Conservation (phyloP, 192 early-diverging fungal genomes). For the Linnemannia zychae region DNA sequence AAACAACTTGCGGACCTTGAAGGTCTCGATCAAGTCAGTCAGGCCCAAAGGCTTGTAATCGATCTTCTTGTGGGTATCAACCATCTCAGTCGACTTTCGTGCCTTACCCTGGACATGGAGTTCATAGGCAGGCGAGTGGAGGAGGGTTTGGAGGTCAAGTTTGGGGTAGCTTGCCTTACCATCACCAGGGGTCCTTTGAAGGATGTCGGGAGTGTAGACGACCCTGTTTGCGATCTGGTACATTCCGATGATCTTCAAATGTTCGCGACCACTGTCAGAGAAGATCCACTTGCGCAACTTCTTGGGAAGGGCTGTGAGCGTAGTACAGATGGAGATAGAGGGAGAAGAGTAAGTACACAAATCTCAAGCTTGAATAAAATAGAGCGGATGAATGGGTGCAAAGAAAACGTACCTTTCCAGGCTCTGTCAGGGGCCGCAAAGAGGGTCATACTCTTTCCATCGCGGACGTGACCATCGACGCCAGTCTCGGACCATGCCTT, state of each 20-base stretch:
- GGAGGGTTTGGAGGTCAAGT: constrained; percentile 27
- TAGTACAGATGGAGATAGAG: background rate
- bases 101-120: constrained; percentile 27
- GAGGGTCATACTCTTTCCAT: constrained; percentile 37
- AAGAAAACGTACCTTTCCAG: constrained; percentile 25
- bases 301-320: constrained; percentile 15
- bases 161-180: constrained; percentile 19
- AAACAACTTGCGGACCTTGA: constrained; percentile 8
- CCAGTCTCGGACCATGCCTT: constrained; percentile 41
- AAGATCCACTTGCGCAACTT: constrained; percentile 30
- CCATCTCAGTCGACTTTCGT: background rate
- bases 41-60: constrained; percentile 11
- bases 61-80: background rate
- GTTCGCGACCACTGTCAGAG: constrained; percentile 28
- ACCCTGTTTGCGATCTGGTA: constrained; percentile 31
- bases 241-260: constrained; percentile 44
- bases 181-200: constrained; percentile 20
- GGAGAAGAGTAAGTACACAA: background rate
- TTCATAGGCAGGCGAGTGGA: constrained; percentile 22
- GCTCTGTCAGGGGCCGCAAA: constrained; percentile 42
- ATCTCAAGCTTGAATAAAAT: background rate
- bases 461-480: constrained; percentile 27
- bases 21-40: constrained; percentile 20
- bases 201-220: constrained; percentile 41
- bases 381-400: background rate